These are phyloP conservation scores for Suillus decipiens DNA, from an alignment of 768 basidiomycete genomes.

Conservation along the genomic window DNA sequence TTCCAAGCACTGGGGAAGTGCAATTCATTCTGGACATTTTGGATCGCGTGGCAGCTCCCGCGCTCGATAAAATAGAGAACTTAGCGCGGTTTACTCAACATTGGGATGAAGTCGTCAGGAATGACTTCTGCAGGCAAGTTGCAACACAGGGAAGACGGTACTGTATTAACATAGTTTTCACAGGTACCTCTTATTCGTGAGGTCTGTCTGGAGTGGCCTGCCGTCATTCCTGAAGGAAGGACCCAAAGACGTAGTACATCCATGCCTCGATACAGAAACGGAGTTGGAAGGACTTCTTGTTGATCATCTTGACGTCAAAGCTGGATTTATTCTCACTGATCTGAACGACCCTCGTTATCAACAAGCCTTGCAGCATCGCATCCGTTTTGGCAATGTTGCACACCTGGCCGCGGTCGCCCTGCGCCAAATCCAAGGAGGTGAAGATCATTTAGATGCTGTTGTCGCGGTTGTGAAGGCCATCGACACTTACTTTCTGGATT, in stretches of 20 bases:
- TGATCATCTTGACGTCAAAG: slow-evolving; percentile 62
- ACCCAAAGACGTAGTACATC: slow-evolving; percentile 56
- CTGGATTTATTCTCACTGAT: slow-evolving; percentile 75
- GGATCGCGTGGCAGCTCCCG: slow-evolving; percentile 63
- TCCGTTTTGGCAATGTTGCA: slow-evolving; percentile 66
- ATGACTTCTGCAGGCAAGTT: slow-evolving; percentile 81
- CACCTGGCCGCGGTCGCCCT: slow-evolving; percentile 68
- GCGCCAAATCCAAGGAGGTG: slow-evolving; percentile 60
- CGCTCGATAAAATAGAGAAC: slow-evolving; percentile 64
- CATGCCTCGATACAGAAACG: slow-evolving; percentile 58
- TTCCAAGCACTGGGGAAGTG: slow-evolving; percentile 58
- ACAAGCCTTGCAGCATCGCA: slow-evolving; percentile 54
- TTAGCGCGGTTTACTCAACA: slow-evolving; percentile 49
- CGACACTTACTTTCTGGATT: slow-evolving; percentile 73
- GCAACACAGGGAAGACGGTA: slow-evolving; percentile 1
- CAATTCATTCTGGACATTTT: slow-evolving; percentile 79
- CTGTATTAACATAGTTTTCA: slow-evolving; percentile 9
- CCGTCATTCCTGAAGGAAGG: slow-evolving; percentile 65
- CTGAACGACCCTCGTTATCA: slow-evolving; percentile 75
- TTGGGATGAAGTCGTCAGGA: slow-evolving; percentile 70
- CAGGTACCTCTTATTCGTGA: slow-evolving; percentile 68
- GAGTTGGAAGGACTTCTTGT: slow-evolving; percentile 76
- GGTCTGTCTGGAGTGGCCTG: slow-evolving; percentile 78
- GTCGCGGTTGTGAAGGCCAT: slow-evolving; percentile 71
- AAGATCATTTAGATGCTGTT: slow-evolving; percentile 88